phyloP scores from a whole-genome alignment of 768 basidiomycete species.

The Coprinopsis cinerea region DNA sequence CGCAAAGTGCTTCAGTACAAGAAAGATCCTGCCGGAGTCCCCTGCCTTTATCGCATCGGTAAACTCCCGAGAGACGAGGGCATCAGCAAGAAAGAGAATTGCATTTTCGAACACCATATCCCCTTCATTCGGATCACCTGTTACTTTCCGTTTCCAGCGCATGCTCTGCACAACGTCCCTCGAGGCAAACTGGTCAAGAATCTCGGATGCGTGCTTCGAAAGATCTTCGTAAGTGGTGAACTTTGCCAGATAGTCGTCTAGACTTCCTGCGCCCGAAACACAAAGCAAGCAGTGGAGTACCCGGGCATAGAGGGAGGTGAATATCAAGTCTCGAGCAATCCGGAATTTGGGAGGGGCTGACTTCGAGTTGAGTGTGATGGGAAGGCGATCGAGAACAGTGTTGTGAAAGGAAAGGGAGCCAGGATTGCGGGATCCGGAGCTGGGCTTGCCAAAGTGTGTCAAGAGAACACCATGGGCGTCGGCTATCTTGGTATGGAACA shows the following conservation, averaged over 20 bases:
- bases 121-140: too few relatives aligned
- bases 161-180: constrained; percentile 15
- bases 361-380: constrained; percentile 30
- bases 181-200: constrained; percentile 19
- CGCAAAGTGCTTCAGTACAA: constrained; percentile 24
- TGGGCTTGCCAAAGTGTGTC: constrained; percentile 27
- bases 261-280: constrained; percentile 14
- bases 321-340: constrained; percentile 28
- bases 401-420: constrained; percentile 30
- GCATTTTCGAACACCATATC: constrained; percentile 26
- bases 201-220: constrained; percentile 13
- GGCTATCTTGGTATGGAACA: constrained; percentile 34
- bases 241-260: constrained; percentile 16
- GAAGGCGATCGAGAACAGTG: constrained; percentile 25
- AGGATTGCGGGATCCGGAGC: constrained; percentile 24
- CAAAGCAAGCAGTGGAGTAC: constrained; percentile 27
- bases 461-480: constrained; percentile 23
- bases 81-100: constrained; percentile 23
- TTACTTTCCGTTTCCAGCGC: constrained; percentile 10
- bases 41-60: constrained; percentile 26
- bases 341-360: constrained; percentile 29
- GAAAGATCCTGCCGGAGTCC: constrained; percentile 24
- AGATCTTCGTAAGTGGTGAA: constrained; percentile 17
- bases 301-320: constrained; percentile 28
- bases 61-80: constrained; percentile 21